Evolutionary conservation across 306 rosid species (phyloP).

Genomic region (cucumber (Cucumis sativus)): DNA sequence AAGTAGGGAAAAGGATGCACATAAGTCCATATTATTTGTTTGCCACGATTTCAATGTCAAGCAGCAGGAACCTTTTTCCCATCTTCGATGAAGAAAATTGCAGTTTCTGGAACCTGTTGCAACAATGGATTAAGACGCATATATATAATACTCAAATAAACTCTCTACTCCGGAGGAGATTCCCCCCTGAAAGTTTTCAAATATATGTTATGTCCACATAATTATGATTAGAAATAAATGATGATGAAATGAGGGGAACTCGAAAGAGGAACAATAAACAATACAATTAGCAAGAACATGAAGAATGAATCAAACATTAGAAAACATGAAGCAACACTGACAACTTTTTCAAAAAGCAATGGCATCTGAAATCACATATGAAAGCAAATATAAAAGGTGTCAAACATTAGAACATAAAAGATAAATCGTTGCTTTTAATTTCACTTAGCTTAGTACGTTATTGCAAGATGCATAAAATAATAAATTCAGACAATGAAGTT

Average conservation of each 20-base stretch:
- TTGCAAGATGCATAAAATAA: background rate
- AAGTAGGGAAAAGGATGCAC: slow-evolving; percentile 8
- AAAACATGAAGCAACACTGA: background rate
- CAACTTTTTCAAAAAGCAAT: background rate
- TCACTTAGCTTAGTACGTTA: background rate
- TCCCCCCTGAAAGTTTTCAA: background rate
- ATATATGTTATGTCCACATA: background rate
- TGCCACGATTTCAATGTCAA: slow-evolving; percentile 30
- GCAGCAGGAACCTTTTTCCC: slow-evolving; percentile 98
- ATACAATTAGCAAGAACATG: background rate
- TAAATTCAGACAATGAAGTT: background rate
- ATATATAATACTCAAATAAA: background rate
- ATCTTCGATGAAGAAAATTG: slow-evolving; percentile 95
- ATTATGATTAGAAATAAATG: background rate
- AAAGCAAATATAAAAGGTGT: background rate
- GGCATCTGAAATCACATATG: background rate
- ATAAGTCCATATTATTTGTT: slow-evolving; percentile 6
- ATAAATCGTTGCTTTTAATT: background rate
- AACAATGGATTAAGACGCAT: background rate
- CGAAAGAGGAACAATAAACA: background rate
- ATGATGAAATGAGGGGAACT: background rate
- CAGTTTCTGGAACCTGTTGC: slow-evolving; percentile 73
- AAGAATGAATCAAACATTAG: background rate
- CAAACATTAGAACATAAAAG: background rate
- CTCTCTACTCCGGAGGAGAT: background rate